phyloP scores from a whole-genome alignment of 495 filamentous ascomycete species.

The Penicillium soppii region DNA sequence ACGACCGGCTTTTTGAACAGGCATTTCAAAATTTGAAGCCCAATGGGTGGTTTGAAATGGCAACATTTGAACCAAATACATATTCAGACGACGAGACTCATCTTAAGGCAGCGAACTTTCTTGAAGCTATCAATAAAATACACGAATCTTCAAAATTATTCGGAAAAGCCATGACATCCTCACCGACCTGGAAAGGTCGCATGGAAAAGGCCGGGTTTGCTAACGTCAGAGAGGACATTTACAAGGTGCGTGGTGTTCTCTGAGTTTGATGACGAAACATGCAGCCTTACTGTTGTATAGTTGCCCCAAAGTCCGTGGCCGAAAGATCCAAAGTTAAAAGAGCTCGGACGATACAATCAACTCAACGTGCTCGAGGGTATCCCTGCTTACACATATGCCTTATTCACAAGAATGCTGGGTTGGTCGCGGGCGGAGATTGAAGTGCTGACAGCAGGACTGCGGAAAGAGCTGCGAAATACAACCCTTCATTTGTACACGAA shows the following conservation, averaged over 20 bases:
- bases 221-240: constrained; percentile 47
- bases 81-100: constrained; percentile 56
- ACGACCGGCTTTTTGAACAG: constrained; percentile 51
- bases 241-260: constrained; percentile 36
- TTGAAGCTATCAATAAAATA: constrained; percentile 33
- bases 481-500: constrained; percentile 46
- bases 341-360: constrained; percentile 46
- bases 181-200: constrained; percentile 41
- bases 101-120: constrained; percentile 30
- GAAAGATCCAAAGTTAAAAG: constrained; percentile 51
- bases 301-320: constrained; percentile 53
- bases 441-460: constrained; percentile 50
- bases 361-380: constrained; percentile 50
- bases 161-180: constrained; percentile 38
- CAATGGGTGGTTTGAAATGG: constrained; percentile 60
- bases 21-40: constrained; percentile 51
- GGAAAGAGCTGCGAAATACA: constrained; percentile 51
- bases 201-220: constrained; percentile 55
- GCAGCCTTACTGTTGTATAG: constrained; percentile 15
- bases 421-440: constrained; percentile 54
- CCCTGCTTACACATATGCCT: constrained; percentile 47
- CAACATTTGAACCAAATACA: constrained; percentile 50
- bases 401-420: constrained; percentile 57
- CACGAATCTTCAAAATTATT: constrained; percentile 28
- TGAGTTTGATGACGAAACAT: background rate